Percentiles rank a stretch among this genome's conserved stretches.
Evolutionary conservation across 805 yeast genomes (phyloP).

Genomic region (Saturnispora hagleri): DNA sequence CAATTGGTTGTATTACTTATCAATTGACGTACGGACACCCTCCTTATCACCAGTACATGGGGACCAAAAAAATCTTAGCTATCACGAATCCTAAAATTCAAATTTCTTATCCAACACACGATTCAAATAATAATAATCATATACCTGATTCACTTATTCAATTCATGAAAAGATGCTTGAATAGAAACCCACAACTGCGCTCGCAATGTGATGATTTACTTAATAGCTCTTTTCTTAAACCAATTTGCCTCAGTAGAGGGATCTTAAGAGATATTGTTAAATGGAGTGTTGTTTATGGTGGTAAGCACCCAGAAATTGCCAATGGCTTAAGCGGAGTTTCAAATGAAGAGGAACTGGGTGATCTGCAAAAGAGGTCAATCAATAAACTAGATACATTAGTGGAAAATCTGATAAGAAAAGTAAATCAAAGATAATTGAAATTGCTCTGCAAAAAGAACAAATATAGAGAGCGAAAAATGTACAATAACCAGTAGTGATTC

Average conservation of each 20-base stretch:
- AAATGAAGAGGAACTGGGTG: neutral
- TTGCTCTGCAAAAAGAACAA: neutral
- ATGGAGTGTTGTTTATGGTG: constrained; percentile 72
- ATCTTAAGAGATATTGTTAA: constrained; percentile 64
- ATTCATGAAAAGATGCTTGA: constrained; percentile 61
- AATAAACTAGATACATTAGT: constrained; percentile 7
- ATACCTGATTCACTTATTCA: constrained; percentile 42
- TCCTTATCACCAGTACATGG: constrained; percentile 75
- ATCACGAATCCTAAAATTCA: constrained; percentile 78
- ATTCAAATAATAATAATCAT: constrained; percentile 11
- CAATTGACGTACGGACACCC: constrained; percentile 93
- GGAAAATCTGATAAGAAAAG: constrained; percentile 9
- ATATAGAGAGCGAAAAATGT: neutral
- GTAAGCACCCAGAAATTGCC: constrained; percentile 25
- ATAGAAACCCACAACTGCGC: constrained; percentile 60
- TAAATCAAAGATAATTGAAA: neutral
- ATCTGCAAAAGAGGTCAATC: constrained; percentile 2
- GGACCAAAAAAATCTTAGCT: constrained; percentile 70
- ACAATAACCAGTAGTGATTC: neutral
- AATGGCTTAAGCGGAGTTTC: neutral
- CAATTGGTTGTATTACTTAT: constrained; percentile 91
- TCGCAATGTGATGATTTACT: constrained; percentile 56
- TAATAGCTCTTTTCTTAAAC: constrained; percentile 56
- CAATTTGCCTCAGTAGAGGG: constrained; percentile 59
- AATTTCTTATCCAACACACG: constrained; percentile 50